Conservation (phyloP, 768 basidiomycete genomes). For the Russula sp. region DNA sequence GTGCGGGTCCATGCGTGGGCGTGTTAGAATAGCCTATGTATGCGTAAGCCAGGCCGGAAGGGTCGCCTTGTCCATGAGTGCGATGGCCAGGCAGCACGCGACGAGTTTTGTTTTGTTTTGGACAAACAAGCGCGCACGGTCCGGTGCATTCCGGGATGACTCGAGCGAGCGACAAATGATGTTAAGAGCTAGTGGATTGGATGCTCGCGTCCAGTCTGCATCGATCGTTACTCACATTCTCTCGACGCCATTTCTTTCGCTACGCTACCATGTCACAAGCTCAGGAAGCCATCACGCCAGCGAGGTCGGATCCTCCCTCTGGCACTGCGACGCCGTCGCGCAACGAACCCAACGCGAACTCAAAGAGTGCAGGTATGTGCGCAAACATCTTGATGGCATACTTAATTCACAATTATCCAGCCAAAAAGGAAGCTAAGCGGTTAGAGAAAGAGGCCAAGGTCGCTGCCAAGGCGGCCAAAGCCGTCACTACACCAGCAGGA, state of each 20-base stretch:
- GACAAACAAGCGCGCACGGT: too few species aligned
- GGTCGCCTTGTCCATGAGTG: neutral
- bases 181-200: neutral
- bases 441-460: slow-evolving; percentile 73
- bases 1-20: slow-evolving; percentile 59
- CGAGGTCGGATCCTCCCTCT: slow-evolving; percentile 12
- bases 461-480: slow-evolving; percentile 56
- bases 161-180: too few species aligned
- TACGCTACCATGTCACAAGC: slow-evolving; percentile 23
- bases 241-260: neutral
- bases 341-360: slow-evolving; percentile 21
- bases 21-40: slow-evolving; percentile 38
- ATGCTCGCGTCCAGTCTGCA: slow-evolving; percentile 21
- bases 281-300: neutral
- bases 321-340: slow-evolving; percentile 4
- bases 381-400: neutral
- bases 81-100: neutral
- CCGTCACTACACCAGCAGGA: slow-evolving; percentile 34
- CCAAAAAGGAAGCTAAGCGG: slow-evolving; percentile 81
- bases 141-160: too few species aligned
- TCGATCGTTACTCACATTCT: slow-evolving; percentile 24
- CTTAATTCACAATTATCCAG: slow-evolving; percentile 29
- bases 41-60: slow-evolving; percentile 5
- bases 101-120: too few species aligned
- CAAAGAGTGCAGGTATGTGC: slow-evolving; percentile 37